These are phyloP conservation scores for Phlebiopsis gigantea DNA, from an alignment of 768 basidiomycete genomes.

Conservation along the genomic window DNA sequence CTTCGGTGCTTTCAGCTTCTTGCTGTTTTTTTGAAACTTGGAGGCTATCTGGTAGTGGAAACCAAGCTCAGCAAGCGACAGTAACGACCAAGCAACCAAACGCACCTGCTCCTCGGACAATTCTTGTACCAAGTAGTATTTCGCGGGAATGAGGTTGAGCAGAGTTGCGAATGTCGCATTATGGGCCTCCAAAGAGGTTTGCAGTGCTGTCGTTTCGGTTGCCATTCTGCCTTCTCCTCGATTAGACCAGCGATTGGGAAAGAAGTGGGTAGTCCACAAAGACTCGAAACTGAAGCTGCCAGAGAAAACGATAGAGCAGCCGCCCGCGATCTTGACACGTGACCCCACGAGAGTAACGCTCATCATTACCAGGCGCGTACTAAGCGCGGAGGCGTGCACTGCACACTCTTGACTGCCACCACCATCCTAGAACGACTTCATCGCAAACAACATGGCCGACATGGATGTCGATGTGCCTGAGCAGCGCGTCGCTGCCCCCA, in stretches of 20 bases:
- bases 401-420: constrained; percentile 6
- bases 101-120: constrained; percentile 62
- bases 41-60: constrained; percentile 41
- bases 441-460: constrained; percentile 41
- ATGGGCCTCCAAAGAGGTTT: constrained; percentile 70
- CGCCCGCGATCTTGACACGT: background rate
- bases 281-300: background rate
- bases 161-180: constrained; percentile 84
- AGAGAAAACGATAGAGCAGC: background rate
- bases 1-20: constrained; percentile 69
- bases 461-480: constrained; percentile 67
- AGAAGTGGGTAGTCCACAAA: background rate
- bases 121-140: constrained; percentile 77
- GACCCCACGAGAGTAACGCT: background rate
- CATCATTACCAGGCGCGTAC: background rate
- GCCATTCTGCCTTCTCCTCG: constrained; percentile 34
- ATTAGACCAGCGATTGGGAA: too few relatives aligned
- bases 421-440: background rate
- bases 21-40: constrained; percentile 85
- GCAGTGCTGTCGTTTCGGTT: constrained; percentile 43
- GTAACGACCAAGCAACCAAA: background rate
- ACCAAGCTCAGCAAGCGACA: background rate
- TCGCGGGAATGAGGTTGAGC: constrained; percentile 81
- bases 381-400: constrained; percentile 8
- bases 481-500: constrained; percentile 28